Base-by-base conservation (phyloP, 495 filamentous ascomycete species). In the Trichoderma virens region DNA sequence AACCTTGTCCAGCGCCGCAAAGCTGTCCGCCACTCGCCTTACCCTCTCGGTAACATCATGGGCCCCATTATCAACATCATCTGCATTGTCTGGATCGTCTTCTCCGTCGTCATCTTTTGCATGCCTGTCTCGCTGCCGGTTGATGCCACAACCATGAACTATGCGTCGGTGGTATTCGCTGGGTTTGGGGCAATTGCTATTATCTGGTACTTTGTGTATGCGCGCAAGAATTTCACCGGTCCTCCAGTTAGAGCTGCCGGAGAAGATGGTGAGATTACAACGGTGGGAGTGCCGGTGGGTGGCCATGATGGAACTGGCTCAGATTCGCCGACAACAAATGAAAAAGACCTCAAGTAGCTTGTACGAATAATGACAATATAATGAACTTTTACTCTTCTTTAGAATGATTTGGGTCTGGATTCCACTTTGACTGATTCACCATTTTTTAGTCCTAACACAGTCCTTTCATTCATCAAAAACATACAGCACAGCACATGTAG, bases 131-230 rank as follows among this genome's bases (percentile, higher is more conserved):
- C 76, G 20, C 80, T 86, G 60, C 82, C 85, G 2, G 82, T 88
- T 2, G 78, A 74, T 27, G 77, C 73, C 39, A 77, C 82, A 61
- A 84, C 80, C 16, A 74, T 88, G 66, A 85, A 85, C 65, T 88
- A 88, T 66, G 86, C 84, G 0, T 79, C 80, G 9, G 84, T 85
- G 0, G 85, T 84, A 5, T 73, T 73, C 65, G 80, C 83, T 5
- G 84, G 85, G 0, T 87, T 88, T 63, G 82, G 85, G 34, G 73
- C 78, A 0, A 71, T 85, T 35, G 80, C 73, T 60, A 67, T 68
- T n/a, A 67, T 80, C 0, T 91, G 88, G 87, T 91, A 92, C 76
- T 80, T 87, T 61, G 77, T 80, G 1, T 85, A 86, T 73, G 88
- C 87, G 16, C 82, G 85, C 62, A 88, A 86, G 32, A 62, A 62